Evolutionary conservation across 257 asterid species (phyloP).

Genomic region (Jacaranda mimosifolia): DNA sequence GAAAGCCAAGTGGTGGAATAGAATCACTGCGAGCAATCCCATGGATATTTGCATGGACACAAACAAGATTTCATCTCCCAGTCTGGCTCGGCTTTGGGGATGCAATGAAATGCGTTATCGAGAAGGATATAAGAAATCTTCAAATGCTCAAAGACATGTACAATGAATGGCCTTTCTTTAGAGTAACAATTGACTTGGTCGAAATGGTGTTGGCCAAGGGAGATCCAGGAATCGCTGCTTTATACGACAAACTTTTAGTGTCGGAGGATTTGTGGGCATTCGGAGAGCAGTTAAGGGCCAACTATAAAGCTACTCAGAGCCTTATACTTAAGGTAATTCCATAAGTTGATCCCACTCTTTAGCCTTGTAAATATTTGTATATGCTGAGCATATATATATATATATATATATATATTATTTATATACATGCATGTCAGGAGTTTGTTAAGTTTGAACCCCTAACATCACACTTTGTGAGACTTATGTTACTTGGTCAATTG

Average conservation of each 20-base stretch:
- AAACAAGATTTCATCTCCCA: constrained; percentile 93
- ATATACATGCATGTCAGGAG: too few species aligned
- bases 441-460: too few species aligned
- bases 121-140: constrained; percentile 69
- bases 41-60: constrained; percentile 99
- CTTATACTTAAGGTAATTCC: constrained; percentile 74
- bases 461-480: background rate
- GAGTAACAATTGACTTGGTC: constrained; percentile 89
- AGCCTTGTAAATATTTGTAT: too few species aligned
- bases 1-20: constrained; percentile 95
- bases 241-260: constrained; percentile 83
- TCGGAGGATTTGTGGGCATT: constrained; percentile 70
- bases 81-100: constrained; percentile 97
- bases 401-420: too few species aligned
- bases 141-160: constrained; percentile 89
- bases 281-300: constrained; percentile 68
- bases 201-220: constrained; percentile 98
- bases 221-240: constrained; percentile 81
- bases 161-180: constrained; percentile 93
- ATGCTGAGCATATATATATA: too few species aligned
- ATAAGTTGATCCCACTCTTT: too few species aligned
- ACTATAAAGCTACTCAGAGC: constrained; percentile 67
- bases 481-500: too few species aligned
- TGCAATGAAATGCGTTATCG: constrained; percentile 65
- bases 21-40: constrained; percentile 98